Evolutionary conservation across 2,329 filamentous ascomycete species (phyloP).

Genomic region (Monilinia polystroma): DNA sequence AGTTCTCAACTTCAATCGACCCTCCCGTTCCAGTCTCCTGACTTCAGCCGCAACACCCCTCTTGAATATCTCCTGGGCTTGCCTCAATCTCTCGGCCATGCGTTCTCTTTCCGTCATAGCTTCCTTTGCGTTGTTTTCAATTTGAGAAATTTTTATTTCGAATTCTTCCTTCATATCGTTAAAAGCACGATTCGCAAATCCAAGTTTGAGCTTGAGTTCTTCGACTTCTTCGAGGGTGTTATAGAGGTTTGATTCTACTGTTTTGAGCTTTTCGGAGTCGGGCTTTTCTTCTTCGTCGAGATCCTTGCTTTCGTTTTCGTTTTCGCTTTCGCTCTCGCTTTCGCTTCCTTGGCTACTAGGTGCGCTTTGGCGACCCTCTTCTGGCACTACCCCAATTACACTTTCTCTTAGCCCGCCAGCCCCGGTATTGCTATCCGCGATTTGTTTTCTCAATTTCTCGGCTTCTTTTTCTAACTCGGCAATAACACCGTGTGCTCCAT

Average conservation of each 20-base stretch:
- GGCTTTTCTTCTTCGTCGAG: neutral
- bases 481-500: constrained; percentile 15
- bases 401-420: neutral
- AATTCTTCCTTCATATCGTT: constrained; percentile 2
- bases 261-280: neutral
- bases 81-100: neutral
- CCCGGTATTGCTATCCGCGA: neutral
- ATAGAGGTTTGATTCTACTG: constrained; percentile 10
- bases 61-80: neutral
- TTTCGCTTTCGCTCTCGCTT: neutral
- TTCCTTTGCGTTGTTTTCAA: constrained; percentile 1
- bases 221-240: constrained; percentile 22
- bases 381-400: neutral
- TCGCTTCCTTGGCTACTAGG: neutral
- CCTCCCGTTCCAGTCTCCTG: constrained; percentile 1
- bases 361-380: neutral
- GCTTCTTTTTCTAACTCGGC: neutral
- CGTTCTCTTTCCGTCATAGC: neutral
- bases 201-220: constrained; percentile 7
- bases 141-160: neutral
- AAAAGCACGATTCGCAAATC: neutral
- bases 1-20: neutral
- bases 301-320: neutral
- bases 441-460: neutral
- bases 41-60: neutral